phyloP scores from a whole-genome alignment of 345 rosid genomes.

The Firmiana major region DNA sequence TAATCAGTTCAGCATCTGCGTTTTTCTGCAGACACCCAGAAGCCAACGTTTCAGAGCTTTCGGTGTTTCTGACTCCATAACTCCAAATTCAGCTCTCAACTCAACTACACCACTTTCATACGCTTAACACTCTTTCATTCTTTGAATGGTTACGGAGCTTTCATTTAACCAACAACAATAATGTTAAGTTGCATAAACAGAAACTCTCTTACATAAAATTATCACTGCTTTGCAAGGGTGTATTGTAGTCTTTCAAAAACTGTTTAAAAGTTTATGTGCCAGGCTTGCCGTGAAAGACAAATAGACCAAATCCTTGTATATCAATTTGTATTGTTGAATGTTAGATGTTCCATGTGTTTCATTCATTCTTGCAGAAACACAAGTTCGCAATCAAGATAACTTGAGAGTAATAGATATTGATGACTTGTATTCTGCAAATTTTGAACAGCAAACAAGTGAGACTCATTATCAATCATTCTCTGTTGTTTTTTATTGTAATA shows the following conservation, averaged over 20 bases:
- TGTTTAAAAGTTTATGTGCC: no score
- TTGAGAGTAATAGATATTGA: no score
- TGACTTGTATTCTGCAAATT: no score
- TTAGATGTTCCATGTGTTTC: no score
- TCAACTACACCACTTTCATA: background rate
- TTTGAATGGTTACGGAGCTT: background rate
- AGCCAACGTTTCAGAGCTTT: background rate
- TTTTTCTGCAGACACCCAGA: background rate
- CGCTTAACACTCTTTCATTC: background rate
- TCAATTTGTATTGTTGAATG: no score
- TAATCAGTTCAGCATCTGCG: background rate
- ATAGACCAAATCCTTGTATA: no score
- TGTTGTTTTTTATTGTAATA: conserved; percentile 36
- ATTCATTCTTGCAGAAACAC: no score
- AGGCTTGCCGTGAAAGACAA: no score
- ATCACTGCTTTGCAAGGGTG: background rate
- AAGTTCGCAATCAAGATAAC: no score
- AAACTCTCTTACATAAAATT: background rate
- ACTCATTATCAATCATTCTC: conserved; percentile 77
- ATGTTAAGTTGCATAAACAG: background rate
- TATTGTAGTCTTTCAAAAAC: background rate
- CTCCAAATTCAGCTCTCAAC: background rate
- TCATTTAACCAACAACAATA: background rate
- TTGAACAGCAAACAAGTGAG: no score
- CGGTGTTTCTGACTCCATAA: background rate